Base-by-base conservation (phyloP, 495 filamentous ascomycete species). In the Podospora pseudocomata region DNA sequence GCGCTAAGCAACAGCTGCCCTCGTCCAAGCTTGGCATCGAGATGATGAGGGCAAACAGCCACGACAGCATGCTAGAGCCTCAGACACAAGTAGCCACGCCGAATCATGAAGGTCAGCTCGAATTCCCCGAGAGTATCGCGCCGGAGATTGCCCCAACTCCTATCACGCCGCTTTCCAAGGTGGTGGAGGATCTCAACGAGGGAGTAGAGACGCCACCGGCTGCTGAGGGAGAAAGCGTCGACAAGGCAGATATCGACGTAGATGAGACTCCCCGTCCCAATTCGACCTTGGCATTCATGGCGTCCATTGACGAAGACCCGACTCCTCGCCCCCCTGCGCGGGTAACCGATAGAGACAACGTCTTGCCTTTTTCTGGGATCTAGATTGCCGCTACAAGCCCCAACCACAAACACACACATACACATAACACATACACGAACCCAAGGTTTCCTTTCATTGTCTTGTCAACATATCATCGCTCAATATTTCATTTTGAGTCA, bases 11-110 rank as follows among this genome's bases (percentile, higher is more conserved):
- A 15, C 73, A 69, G 19, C 73, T 81, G 28, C 82, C 82, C 44
- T 89, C 84, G 32, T 96, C 92, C 2, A 97, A 96, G 75, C 85
- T 97, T 1, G 91, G 92, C 2, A 92, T 90, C 53, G 93, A 97
- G 78, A 97, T 97, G 93, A 93, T 97, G 92, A 87, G 93, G 20
- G 96, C 92, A 26, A 96, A 96, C 76, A 95, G 92, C 67, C 89
- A 92, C 66, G 93, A 93, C 28, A 96, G 93, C 73, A 86, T 96
- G 54, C 57, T 70, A 15, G 81, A 80, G 66, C 75, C 79, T 53
- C 67, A 71, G 2, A 80, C 79, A 15, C 81, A 82, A 69, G 74
- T 80, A 34, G 78, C 76, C 15, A 82, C 79, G 18, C 80, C 82
- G 0, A 74, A 72, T 13, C 71, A 73, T 39, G 80, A 82, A 53